A percentile compares a stretch with the other conserved stretches of the same genome.
Conservation (phyloP, 306 rosid genomes). For the Sphenostylis stenocarpa region DNA sequence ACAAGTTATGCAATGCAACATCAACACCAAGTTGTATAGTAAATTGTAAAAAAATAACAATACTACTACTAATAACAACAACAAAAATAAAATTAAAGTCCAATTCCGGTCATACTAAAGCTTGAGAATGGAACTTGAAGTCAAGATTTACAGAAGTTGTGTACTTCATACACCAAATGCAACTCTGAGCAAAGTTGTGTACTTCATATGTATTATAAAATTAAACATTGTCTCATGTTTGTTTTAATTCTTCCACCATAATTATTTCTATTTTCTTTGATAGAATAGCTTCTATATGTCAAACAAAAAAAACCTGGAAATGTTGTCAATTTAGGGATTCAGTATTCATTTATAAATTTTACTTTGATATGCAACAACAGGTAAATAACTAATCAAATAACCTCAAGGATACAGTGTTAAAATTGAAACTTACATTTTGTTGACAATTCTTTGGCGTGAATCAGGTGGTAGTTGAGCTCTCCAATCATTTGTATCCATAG, state of each 20-base stretch:
- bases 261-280: too few species aligned
- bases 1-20: neutral
- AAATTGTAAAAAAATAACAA: neutral
- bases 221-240: too few species aligned
- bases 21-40: neutral
- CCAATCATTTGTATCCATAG: slow-evolving; percentile 52
- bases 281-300: neutral
- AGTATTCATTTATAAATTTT: neutral
- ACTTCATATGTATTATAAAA: too few species aligned
- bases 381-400: neutral
- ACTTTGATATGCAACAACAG: neutral
- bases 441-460: slow-evolving; percentile 49
- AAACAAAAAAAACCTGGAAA: slow-evolving; percentile 18
- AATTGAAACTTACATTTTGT: slow-evolving; percentile 51
- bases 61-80: neutral
- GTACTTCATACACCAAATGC: too few species aligned
- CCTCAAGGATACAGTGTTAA: neutral
- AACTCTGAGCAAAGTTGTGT: too few species aligned
- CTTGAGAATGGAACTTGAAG: neutral
- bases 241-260: too few species aligned
- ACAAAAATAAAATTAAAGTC: neutral
- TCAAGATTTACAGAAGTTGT: neutral
- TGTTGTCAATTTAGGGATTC: neutral
- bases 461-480: slow-evolving; percentile 44
- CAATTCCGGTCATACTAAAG: neutral